phyloP scores from a whole-genome alignment of 192 early-diverging fungal species.

The Rhizophagus sp. region DNA sequence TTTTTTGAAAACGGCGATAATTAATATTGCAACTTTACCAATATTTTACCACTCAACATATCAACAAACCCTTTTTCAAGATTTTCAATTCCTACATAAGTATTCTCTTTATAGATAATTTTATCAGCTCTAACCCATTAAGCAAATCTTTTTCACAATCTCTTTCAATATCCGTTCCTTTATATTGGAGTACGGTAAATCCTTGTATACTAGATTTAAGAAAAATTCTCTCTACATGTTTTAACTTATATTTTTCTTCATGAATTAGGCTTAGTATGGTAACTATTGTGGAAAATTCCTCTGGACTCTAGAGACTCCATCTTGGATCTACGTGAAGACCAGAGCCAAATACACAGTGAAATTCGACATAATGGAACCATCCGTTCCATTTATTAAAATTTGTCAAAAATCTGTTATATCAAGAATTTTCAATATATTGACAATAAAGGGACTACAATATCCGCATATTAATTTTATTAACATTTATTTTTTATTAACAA shows the following conservation, averaged over 20 bases:
- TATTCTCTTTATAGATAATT: slow-evolving; percentile 57
- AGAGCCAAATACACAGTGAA: no score
- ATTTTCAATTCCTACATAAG: slow-evolving; percentile 67
- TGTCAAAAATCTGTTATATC: no score
- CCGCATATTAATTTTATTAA: no score
- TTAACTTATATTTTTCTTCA: slow-evolving; percentile 42
- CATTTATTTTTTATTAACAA: no score
- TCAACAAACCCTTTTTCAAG: slow-evolving; percentile 54
- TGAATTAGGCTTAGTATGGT: neutral
- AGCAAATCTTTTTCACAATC: slow-evolving; percentile 62
- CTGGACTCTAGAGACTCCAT: no score
- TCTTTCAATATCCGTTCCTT: slow-evolving; percentile 26
- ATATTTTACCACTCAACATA: slow-evolving; percentile 61
- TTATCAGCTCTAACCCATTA: slow-evolving; percentile 61
- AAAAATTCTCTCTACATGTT: slow-evolving; percentile 53
- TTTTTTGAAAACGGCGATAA: no score
- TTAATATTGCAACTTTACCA: slow-evolving; percentile 61
- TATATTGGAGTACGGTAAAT: slow-evolving; percentile 49
- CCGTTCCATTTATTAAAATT: no score
- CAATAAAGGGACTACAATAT: no score
- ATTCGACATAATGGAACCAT: no score
- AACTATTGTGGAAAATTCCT: no score
- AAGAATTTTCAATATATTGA: no score
- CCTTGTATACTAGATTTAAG: slow-evolving; percentile 53
- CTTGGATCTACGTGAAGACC: no score